Base-by-base conservation (phyloP, 345 rosid genomes). In the Arabis alpina region DNA sequence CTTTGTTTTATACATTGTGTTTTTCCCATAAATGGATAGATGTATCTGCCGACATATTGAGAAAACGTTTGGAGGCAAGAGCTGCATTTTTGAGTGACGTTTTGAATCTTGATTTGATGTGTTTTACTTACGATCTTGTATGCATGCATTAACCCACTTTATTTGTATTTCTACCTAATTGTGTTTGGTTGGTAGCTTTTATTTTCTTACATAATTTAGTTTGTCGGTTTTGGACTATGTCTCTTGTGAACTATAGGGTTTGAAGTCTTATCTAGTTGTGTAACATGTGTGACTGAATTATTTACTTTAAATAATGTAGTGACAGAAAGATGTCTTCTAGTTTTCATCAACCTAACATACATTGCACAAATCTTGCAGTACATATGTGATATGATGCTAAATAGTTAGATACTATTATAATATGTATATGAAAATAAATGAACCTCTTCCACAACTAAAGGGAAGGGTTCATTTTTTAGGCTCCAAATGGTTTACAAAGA, bases 101-200 rank as follows among this genome's bases (percentile, higher is more conserved):
- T 66, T 51, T 53, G 32, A 36, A 64, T 64, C 8, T 72, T 72
- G 60, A 72, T 53, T 54, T 72, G 74, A 60, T 61, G 68, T 62
- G 54, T 41, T 51, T 63, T 51, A 50, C 54, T 24, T 42, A 1
- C 40, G 19, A 27, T 53, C 44, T 23, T 52, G 19, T 49, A 19
- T 44, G 40, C 48, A 61, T 52, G 30, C 54, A 61, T 52, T 48
- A 58, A 13, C 51, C 15, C 25, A 27, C 19, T 61, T 32, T 19
- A 24, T 36, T 54, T 37, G 13, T 41, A 30, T 34, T 34, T 42
- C 15, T 62, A 32, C 39, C 68, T 53, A 61, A 32, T 19, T 52
- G 32, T 30, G 44, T 51, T 61, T 11, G 52, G 44, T 30, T 11
- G 52, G 44, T 30, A 41, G 12, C 36, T 51, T 59, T 60, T 41